These are phyloP conservation scores for Casuarina cunninghamiana DNA, from an alignment of 306 rosid species.

Conservation along the genomic window DNA sequence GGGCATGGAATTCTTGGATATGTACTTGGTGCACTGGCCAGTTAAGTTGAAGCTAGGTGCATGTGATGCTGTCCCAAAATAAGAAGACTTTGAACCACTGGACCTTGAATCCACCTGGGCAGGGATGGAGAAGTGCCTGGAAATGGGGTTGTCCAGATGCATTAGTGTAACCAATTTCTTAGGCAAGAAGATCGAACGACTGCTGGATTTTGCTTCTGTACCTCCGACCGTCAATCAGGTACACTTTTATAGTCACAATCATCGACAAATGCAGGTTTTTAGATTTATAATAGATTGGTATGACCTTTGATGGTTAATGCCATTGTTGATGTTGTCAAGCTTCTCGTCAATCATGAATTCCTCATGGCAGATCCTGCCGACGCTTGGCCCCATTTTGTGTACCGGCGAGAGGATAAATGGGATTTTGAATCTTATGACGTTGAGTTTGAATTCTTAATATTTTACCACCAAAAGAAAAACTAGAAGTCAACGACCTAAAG, in stretches of 20 bases:
- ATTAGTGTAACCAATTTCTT: conserved; percentile 97
- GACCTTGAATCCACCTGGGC: conserved; percentile 74
- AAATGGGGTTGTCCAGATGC: conserved; percentile 70
- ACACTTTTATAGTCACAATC: neutral
- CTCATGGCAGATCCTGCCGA: too few relatives aligned
- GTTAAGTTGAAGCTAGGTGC: conserved; percentile 85
- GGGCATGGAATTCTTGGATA: conserved; percentile 75
- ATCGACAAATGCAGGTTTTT: neutral
- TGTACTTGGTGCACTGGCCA: conserved; percentile 98
- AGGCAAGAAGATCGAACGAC: conserved; percentile 50
- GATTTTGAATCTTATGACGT: neutral
- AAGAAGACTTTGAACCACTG: conserved; percentile 69
- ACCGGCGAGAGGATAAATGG: neutral
- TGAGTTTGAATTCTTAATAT: neutral
- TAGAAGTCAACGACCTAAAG: neutral
- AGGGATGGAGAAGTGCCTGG: conserved; percentile 83
- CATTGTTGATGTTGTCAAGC: neutral
- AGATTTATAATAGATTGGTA: neutral
- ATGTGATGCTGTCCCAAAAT: conserved; percentile 62
- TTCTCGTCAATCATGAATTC: neutral
- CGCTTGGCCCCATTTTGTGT: neutral
- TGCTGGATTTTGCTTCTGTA: conserved; percentile 61
- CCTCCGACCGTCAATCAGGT: conserved; percentile 87
- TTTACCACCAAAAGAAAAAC: too few relatives aligned
- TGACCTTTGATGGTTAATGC: neutral